Evolutionary conservation across 2,329 filamentous ascomycete species (phyloP).

Genomic region (Arthrobotrys pseudoclavata): DNA sequence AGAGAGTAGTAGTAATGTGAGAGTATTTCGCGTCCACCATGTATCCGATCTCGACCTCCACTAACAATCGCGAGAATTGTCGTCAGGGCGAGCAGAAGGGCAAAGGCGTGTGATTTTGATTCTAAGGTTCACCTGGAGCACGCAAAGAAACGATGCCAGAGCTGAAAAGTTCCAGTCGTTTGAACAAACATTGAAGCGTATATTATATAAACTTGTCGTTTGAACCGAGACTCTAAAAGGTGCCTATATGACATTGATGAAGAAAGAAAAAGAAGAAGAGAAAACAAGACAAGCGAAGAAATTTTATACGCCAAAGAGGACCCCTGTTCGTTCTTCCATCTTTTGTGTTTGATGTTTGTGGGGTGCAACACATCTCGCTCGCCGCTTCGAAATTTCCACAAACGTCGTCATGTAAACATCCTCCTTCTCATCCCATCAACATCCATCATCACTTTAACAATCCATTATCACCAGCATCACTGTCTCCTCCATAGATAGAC

Average conservation of each 20-base stretch:
- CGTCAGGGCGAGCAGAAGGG: slow-evolving; percentile 60
- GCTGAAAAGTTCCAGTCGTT: slow-evolving; percentile 74
- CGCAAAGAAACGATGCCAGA: slow-evolving; percentile 76
- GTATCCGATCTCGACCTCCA: slow-evolving; percentile 60
- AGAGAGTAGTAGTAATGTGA: not conserved
- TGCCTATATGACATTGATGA: slow-evolving; percentile 77
- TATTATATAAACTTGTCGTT: slow-evolving; percentile 68
- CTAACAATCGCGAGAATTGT: slow-evolving; percentile 45
- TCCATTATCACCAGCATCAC: slow-evolving; percentile 4
- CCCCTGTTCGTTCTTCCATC: slow-evolving; percentile 18
- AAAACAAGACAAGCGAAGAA: slow-evolving; percentile 64
- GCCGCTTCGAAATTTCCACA: slow-evolving; percentile 73
- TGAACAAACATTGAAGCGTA: slow-evolving; percentile 85
- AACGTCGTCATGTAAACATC: slow-evolving; percentile 71
- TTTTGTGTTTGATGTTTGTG: slow-evolving; percentile 7
- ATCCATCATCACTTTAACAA: slow-evolving; percentile 29
- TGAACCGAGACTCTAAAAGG: slow-evolving; percentile 99
- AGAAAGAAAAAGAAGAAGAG: slow-evolving; percentile 68
- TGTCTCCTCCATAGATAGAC: not conserved
- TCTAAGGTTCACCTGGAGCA: slow-evolving; percentile 96
- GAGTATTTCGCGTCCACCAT: slow-evolving; percentile 58
- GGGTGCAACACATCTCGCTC: slow-evolving; percentile 52
- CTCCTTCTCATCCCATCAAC: slow-evolving; percentile 36
- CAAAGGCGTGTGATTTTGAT: slow-evolving; percentile 54
- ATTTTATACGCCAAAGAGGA: slow-evolving; percentile 51